Conservation (phyloP, 2,329 filamentous ascomycete species). For the Drechslerella dactyloides region DNA sequence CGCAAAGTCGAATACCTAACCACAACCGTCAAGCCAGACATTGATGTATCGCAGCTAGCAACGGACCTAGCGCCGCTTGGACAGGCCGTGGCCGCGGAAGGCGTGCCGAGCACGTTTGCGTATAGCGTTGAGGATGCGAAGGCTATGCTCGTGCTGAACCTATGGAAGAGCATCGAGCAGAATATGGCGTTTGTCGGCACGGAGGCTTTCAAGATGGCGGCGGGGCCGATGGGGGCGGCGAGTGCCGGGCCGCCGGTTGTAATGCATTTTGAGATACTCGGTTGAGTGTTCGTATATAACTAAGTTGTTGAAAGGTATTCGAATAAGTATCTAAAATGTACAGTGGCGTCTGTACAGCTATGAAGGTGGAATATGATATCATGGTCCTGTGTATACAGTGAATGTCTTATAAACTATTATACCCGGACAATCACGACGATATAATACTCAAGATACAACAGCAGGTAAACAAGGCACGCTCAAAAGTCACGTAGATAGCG, state of each 20-base stretch:
- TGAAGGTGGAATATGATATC: too few relatives aligned
- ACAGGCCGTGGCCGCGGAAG: background rate
- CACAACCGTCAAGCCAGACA: background rate
- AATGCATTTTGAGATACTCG: conserved; percentile 16
- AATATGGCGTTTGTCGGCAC: conserved; percentile 6
- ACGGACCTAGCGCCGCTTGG: background rate
- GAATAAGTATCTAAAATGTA: too few relatives aligned
- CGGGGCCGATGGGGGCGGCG: conserved; percentile 4
- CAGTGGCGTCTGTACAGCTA: too few relatives aligned
- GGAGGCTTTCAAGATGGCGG: background rate
- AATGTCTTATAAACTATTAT: too few relatives aligned
- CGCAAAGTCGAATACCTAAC: conserved; percentile 31
- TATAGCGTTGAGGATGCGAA: conserved; percentile 15
- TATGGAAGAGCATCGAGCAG: conserved; percentile 14
- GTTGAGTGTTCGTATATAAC: background rate
- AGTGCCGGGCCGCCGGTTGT: background rate
- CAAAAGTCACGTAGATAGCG: too few relatives aligned
- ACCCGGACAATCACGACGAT: too few relatives aligned
- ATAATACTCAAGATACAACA: too few relatives aligned
- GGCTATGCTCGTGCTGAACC: background rate
- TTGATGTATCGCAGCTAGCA: background rate
- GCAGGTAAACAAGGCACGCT: too few relatives aligned
- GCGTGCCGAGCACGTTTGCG: background rate
- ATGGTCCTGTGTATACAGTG: too few relatives aligned
- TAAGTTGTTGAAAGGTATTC: too few relatives aligned